Percentiles rank a stretch among this genome's conserved stretches.
phyloP scores from a whole-genome alignment of 2,329 filamentous ascomycete genomes.

The Pestalotiopsis sp. region DNA sequence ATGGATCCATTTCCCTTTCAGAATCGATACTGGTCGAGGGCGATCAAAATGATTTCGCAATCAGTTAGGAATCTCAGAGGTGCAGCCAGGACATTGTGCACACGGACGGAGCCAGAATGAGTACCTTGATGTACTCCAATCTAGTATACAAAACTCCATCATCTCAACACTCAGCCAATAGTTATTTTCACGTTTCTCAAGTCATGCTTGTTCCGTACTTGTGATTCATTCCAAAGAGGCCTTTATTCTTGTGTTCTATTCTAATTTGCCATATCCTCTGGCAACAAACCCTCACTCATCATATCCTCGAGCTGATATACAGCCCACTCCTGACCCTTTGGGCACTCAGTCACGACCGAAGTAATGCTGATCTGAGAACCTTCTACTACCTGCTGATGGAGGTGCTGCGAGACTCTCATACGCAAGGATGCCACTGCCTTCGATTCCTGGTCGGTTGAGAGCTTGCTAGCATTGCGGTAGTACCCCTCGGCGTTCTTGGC shows the following conservation, averaged over 20 bases:
- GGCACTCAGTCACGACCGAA: constrained; percentile 15
- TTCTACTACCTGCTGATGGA: constrained; percentile 14
- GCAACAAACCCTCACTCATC: constrained; percentile 20
- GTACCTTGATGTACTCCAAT: too few species aligned
- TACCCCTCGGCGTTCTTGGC: constrained; percentile 32
- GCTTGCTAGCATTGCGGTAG: constrained; percentile 32
- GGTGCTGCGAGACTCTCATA: constrained; percentile 18
- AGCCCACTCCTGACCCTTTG: constrained; percentile 21
- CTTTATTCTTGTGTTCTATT: not conserved
- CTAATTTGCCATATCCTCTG: not conserved
- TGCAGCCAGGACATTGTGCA: too few species aligned
- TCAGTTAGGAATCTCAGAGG: too few species aligned
- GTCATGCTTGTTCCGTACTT: not conserved
- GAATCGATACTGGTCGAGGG: too few species aligned
- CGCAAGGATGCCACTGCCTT: constrained; percentile 20
- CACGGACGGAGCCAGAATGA: too few species aligned
- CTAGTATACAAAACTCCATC: too few species aligned
- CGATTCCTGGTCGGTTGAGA: constrained; percentile 21
- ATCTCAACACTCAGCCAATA: too few species aligned
- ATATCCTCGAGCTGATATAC: constrained; percentile 26
- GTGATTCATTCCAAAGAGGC: not conserved
- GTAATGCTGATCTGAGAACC: constrained; percentile 14
- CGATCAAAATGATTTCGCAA: too few species aligned
- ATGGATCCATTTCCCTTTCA: not conserved
- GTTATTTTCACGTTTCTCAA: too few species aligned